phyloP scores from a whole-genome alignment of 2,329 filamentous ascomycete genomes.

The Hysterium pulicare region DNA sequence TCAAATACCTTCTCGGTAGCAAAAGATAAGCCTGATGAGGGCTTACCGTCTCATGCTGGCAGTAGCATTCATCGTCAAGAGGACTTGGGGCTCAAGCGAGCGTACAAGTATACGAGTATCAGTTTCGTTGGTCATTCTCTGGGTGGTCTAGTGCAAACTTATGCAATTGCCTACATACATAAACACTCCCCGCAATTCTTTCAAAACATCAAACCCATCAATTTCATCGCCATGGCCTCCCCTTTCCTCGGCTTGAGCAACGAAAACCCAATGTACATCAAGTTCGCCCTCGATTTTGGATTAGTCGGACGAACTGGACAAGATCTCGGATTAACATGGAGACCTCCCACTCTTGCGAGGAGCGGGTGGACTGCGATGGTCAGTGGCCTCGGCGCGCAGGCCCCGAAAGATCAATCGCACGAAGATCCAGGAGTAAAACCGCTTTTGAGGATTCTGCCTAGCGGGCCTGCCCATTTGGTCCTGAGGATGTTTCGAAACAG shows the following conservation, averaged over 20 bases:
- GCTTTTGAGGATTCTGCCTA: slow-evolving; percentile 81
- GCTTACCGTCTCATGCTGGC: slow-evolving; percentile 55
- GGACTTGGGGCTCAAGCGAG: slow-evolving; percentile 47
- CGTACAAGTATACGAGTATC: slow-evolving; percentile 88
- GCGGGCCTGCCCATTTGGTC: slow-evolving; percentile 83
- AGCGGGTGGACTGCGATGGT: slow-evolving; percentile 89
- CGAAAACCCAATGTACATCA: slow-evolving; percentile 95
- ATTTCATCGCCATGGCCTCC: slow-evolving; percentile 84
- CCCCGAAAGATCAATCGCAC: slow-evolving; percentile 51
- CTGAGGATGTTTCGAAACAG: slow-evolving; percentile 84
- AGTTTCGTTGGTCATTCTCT: slow-evolving; percentile 93
- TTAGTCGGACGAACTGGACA: slow-evolving; percentile 94
- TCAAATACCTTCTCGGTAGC: slow-evolving; percentile 46
- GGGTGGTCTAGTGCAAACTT: slow-evolving; percentile 85
- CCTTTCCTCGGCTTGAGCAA: slow-evolving; percentile 91
- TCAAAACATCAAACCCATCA: slow-evolving; percentile 76
- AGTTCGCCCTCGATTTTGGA: slow-evolving; percentile 93
- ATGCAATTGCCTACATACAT: slow-evolving; percentile 93
- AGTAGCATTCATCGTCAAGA: slow-evolving; percentile 57
- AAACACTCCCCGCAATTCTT: slow-evolving; percentile 95
- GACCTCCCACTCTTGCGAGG: slow-evolving; percentile 77
- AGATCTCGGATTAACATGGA: slow-evolving; percentile 92
- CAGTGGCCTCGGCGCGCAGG: slow-evolving; percentile 68
- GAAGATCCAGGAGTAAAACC: slow-evolving; percentile 82
- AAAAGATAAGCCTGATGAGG: slow-evolving; percentile 42